Percentiles rank a stretch among this genome's conserved stretches.
Conservation (phyloP, 495 filamentous ascomycete genomes). For the Hyaloscypha variabilis region DNA sequence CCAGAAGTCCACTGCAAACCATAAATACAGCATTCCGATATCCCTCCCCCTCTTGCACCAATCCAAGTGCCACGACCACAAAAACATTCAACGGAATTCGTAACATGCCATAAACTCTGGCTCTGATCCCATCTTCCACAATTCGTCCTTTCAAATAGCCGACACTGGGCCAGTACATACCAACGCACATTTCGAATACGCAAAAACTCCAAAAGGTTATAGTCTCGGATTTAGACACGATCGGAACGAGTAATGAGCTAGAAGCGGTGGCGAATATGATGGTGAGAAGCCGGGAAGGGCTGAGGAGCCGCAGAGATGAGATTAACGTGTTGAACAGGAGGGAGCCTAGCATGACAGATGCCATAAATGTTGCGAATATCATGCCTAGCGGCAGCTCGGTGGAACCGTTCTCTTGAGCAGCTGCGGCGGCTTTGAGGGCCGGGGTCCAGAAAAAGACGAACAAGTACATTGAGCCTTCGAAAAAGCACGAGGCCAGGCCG, state of each 20-base stretch:
- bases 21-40: constrained; percentile 28
- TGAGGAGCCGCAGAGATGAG: constrained; percentile 28
- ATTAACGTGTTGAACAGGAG: constrained; percentile 46
- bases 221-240: constrained; percentile 39
- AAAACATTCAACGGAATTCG: constrained; percentile 59
- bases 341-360: constrained; percentile 51
- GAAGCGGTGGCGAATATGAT: constrained; percentile 42
- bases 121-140: constrained; percentile 52
- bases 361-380: constrained; percentile 64
- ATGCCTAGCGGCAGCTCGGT: constrained; percentile 51
- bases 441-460: constrained; percentile 60
- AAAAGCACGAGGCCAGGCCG: constrained; percentile 52
- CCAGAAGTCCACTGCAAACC: constrained; percentile 25
- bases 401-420: constrained; percentile 28
- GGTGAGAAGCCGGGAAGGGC: constrained; percentile 38
- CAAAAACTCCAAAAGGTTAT: constrained; percentile 55
- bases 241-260: constrained; percentile 42
- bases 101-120: constrained; percentile 54
- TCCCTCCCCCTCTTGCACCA: constrained; percentile 41
- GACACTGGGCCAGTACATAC: constrained; percentile 57
- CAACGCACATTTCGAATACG: constrained; percentile 54
- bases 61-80: constrained; percentile 50
- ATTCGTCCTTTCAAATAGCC: constrained; percentile 50
- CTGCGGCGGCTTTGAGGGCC: constrained; percentile 40
- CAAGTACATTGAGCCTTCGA: constrained; percentile 61